A percentile compares a stretch with the other conserved stretches of the same genome.
phyloP scores from a whole-genome alignment of 2,329 filamentous ascomycete species.

The Cercospora zeae-maydis region DNA sequence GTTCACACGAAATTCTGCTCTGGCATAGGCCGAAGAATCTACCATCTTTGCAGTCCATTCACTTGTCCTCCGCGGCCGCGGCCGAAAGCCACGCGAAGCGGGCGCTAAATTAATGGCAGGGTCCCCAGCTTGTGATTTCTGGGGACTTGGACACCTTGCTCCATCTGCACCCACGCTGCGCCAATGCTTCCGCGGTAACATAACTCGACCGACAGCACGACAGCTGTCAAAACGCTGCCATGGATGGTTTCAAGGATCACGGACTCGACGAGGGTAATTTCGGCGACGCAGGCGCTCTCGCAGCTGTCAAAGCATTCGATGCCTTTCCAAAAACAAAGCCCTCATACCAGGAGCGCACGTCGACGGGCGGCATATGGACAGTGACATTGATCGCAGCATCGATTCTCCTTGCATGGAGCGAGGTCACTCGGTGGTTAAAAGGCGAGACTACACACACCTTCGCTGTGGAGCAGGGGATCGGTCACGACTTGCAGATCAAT shows the following conservation, averaged over 20 bases:
- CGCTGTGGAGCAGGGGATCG: slow-evolving; percentile 86
- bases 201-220: slow-evolving; percentile 6
- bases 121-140: slow-evolving; percentile 3
- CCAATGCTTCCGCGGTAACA: slow-evolving; percentile 22
- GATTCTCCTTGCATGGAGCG: slow-evolving; percentile 69
- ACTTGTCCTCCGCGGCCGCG: not conserved
- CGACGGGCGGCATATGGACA: slow-evolving; percentile 91
- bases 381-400: slow-evolving; percentile 74
- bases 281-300: slow-evolving; percentile 58
- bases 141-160: slow-evolving; percentile 5
- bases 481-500: slow-evolving; percentile 87
- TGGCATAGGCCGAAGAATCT: not conserved
- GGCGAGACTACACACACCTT: slow-evolving; percentile 86
- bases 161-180: not conserved
- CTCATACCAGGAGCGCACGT: slow-evolving; percentile 80
- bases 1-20: not conserved
- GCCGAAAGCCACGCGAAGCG: not conserved
- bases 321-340: slow-evolving; percentile 97
- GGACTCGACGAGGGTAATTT: slow-evolving; percentile 75
- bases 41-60: not conserved
- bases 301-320: slow-evolving; percentile 78
- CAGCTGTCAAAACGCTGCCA: slow-evolving; percentile 37
- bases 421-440: slow-evolving; percentile 77
- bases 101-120: not conserved
- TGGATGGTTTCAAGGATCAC: slow-evolving; percentile 75